Conservation (phyloP, 805 yeast species). For the Kazachstania viticola region DNA sequence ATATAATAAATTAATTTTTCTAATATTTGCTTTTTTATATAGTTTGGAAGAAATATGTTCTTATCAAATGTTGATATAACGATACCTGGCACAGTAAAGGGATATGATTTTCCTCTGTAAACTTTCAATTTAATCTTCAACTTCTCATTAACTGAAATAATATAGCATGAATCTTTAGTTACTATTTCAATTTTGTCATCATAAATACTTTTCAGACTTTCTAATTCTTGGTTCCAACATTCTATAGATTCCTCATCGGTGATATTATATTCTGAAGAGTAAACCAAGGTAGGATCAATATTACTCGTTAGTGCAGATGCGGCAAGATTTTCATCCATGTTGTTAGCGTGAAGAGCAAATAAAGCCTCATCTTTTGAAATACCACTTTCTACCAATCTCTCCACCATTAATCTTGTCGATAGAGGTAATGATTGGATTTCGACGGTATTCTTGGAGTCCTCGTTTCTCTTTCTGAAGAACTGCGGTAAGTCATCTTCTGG, state of each 20-base stretch:
- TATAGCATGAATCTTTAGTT: constrained; percentile 19
- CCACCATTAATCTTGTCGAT: constrained; percentile 43
- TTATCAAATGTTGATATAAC: constrained; percentile 34
- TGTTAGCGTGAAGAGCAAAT: constrained; percentile 32
- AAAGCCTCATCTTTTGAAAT: constrained; percentile 54
- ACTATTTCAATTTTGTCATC: constrained; percentile 31
- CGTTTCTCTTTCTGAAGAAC: constrained; percentile 43
- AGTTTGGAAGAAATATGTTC: constrained; percentile 50
- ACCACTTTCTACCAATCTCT: constrained; percentile 55
- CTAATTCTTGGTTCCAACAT: constrained; percentile 68
- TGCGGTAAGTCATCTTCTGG: constrained; percentile 91
- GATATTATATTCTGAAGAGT: background rate
- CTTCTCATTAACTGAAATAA: constrained; percentile 27
- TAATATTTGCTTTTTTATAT: constrained; percentile 50
- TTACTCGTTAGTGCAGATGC: constrained; percentile 38
- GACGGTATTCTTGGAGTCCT: constrained; percentile 46
- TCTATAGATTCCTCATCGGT: constrained; percentile 28
- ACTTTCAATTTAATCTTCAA: constrained; percentile 26
- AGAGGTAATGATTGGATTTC: constrained; percentile 30
- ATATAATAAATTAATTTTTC: constrained; percentile 36
- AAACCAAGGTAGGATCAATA: constrained; percentile 12
- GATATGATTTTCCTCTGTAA: constrained; percentile 45
- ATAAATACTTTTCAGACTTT: constrained; percentile 52
- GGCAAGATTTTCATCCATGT: constrained; percentile 38
- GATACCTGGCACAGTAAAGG: constrained; percentile 59